Base-by-base conservation (phyloP, 2,329 filamentous ascomycete genomes). In the Paecilomyces variotii region DNA sequence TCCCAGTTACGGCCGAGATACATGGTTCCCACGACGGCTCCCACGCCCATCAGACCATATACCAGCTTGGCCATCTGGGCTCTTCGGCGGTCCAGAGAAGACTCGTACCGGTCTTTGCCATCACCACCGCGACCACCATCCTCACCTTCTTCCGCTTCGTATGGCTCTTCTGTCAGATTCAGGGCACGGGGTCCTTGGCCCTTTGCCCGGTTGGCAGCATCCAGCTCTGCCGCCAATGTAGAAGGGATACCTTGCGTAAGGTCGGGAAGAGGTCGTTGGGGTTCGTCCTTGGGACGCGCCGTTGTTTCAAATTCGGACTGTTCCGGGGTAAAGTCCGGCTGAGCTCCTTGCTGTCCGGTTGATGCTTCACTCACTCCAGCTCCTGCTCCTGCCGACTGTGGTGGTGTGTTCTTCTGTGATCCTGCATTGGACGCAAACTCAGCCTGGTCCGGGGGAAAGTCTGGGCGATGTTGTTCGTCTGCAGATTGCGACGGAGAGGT, bases 231-330 rank as follows among this genome's bases (percentile, higher is more conserved):
- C 58, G 87, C 89, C 57, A 97, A 82, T 0, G 92, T 96, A 1
- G 92, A 96, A 0, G 93, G 93, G 62, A 97, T 96, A 63, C 93
- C 93, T 69, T 93, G 87, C n/a, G 91, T 94, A 52, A 97, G 81
- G 71, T 97, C 92, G 56, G 93, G 93, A 11, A 97, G 84, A 56
- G 90, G 87, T 67, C 87, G 82, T 56, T 84, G 80, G 26, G 85
- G 79, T 64, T 54, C 61, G 50, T 68, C 61, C 52, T 68, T 61
- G 39, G 63, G 61, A 51, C 62, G 63, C 28, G 56, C 67, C 61
- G 64, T 76, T 68, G 61, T 76, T 70, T 71, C 68, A 28, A 71
- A 63, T 65, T 74, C 69, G 35, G 72, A 67, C 66, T 79, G 72
- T 14, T 67, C 65, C 11, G 60, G 64, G 6, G 68, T 65, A 54